Base-by-base conservation (phyloP, 331 rosid genomes). In the Phaseolus coccineus region DNA sequence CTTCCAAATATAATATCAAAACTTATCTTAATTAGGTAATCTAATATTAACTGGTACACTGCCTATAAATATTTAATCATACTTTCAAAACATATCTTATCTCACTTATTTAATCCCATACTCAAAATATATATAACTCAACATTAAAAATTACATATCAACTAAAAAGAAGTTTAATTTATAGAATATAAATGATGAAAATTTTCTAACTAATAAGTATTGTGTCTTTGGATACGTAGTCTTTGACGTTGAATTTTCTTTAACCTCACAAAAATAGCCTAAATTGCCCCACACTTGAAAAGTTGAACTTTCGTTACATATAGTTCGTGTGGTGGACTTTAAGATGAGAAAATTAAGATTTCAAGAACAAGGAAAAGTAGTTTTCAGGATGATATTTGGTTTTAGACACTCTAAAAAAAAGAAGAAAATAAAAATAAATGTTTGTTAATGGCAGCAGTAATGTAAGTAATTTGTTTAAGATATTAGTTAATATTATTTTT, bases 241-340 rank as follows among this genome's bases (percentile, higher is more conserved):
- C 46, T 44, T 16, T 30, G 4, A 44, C 37, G 46, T 59, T 59
- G 70, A 74, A 74, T 33, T 76, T 37, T 47, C 80, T 47, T 62
- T 22, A 35, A 50, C 25, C 71, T 6, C 5, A 0, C n/a, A 8
- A 31, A 46, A 30, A 46, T 14, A 35, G 19, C 62, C 47, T 61
- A 10, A 46, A 27, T 7, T 73, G 28, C n/a, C 22, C 39, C 27
- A 7, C 69, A 0, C 27, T 74, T 56, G 28, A 27, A 73, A 57
- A 57, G 22, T 74, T 40, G 69, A 40, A 39, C 42, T 57, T 74
- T 42, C 30, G 42, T 57, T 24, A 24, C 57, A 25, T 2, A 24
- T 14, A 39, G 27, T 11, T 57, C 57, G 22, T 25, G 8, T 14
- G 7, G 69, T 57, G 44, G 69, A 57, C 69, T 74, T 74, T 40